Base-by-base conservation (phyloP, 106 monocot genomes). In the Allium sativum region DNA sequence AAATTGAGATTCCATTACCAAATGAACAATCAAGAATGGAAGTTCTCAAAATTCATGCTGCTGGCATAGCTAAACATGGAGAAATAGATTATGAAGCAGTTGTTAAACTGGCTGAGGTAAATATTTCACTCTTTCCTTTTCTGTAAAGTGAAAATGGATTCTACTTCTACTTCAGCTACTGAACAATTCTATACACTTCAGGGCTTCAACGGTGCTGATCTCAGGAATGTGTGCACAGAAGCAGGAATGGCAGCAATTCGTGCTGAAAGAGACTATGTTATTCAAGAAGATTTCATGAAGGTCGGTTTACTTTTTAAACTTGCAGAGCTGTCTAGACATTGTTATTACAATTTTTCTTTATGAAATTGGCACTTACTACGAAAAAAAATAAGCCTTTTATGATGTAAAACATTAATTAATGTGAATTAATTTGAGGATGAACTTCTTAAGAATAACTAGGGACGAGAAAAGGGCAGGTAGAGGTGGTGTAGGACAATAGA, bases 281-380 rank as follows among this genome's bases (percentile, higher is more conserved):
- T 82, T 45, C 94, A 95, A 64, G 94, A 95, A 70, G 94, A 95
- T 52, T 95, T 95, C 59, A 95, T 95, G 94, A 95, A 95, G 90
- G 94, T 87, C 56, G 53, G 18, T 16, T 61, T 31, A 31, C 5
- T 2, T 31, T 31, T 31, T 31, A 31, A 1, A 31, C 31, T 31
- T 31, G 31, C 31, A 31, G 5, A 31, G 31, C 1, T 31, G 31
- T 5, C 31, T 31, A 31, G 31, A 31, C 31, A 31, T 31, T 31
- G 31, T 31, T 31, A 31, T 3, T 31, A 5, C 5, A 3, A 31
- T 31, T 31, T 2, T 31, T 31, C 31, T 31, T 31, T 31, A 31
- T 31, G 31, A 31, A 31, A 31, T 2, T 0, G 31, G 31, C 31
- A 31, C 31, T 31, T 31, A 31, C 31, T 5, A 31, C 31, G 5